Conservation (phyloP, 2,329 filamentous ascomycete species). For the Phyllosticta citrichinensis region DNA sequence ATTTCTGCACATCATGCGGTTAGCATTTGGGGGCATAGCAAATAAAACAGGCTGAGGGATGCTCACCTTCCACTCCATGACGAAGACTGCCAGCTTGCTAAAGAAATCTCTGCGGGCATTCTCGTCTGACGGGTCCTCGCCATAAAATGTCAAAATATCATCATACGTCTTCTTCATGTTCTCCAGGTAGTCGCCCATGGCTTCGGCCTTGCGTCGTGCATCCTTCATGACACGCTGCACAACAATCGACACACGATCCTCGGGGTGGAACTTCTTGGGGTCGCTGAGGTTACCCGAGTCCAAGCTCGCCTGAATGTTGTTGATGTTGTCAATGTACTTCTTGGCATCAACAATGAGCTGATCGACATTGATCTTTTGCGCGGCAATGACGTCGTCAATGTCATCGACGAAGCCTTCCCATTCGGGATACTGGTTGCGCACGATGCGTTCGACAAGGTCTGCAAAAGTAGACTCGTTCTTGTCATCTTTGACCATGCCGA, state of each 20-base stretch:
- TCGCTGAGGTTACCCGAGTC: constrained; percentile 93
- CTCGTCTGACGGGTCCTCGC: constrained; percentile 85
- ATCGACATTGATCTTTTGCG: constrained; percentile 91
- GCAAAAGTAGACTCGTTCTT: constrained; percentile 96
- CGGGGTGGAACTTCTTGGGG: constrained; percentile 93
- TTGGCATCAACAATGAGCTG: constrained; percentile 79
- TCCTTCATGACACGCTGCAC: constrained; percentile 96
- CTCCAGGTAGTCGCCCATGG: constrained; percentile 86
- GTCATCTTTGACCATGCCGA: constrained; percentile 98
- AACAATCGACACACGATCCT: constrained; percentile 86
- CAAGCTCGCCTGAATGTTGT: constrained; percentile 83
- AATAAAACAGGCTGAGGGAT: not conserved
- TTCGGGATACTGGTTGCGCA: constrained; percentile 90
- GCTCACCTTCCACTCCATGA: constrained; percentile 80
- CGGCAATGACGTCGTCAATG: constrained; percentile 65
- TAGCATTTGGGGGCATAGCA: constrained; percentile 5
- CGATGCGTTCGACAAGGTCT: constrained; percentile 91
- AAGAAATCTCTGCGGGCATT: constrained; percentile 95
- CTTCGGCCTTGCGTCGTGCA: constrained; percentile 86
- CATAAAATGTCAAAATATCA: constrained; percentile 93
- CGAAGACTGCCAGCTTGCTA: constrained; percentile 79
- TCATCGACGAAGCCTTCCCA: constrained; percentile 86
- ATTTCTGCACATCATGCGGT: constrained; percentile 48
- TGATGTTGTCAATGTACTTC: constrained; percentile 89
- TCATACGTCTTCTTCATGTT: constrained; percentile 88